Conservation (phyloP, 2,329 filamentous ascomycete species). For the Cordyceps militaris region DNA sequence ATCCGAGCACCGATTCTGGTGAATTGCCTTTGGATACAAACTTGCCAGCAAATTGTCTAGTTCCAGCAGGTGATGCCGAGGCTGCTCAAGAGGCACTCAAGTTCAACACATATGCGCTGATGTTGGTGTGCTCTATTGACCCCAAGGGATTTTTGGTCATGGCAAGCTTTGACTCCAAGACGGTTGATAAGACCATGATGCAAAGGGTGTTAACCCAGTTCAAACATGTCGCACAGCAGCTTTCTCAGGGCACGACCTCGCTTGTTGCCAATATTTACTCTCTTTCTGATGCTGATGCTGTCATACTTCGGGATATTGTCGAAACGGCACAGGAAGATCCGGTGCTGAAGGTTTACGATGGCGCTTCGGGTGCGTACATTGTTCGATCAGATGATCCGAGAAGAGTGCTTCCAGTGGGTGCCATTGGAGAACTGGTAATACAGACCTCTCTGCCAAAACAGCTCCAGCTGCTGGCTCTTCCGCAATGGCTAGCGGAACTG, state of each 20-base stretch:
- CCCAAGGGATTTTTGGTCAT: conserved; percentile 49
- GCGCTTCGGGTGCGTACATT: conserved; percentile 30
- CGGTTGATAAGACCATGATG: conserved; percentile 44
- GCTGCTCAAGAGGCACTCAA: conserved; percentile 53
- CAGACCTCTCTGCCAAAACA: conserved; percentile 22
- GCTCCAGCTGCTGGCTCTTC: conserved; percentile 21
- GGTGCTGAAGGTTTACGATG: conserved; percentile 20
- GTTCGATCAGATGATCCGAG: conserved; percentile 29
- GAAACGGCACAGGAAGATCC: conserved; percentile 14
- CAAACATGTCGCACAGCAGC: conserved; percentile 40
- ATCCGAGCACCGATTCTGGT: conserved; percentile 33
- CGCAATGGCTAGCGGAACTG: conserved; percentile 23
- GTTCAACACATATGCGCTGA: conserved; percentile 54
- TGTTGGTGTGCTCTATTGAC: conserved; percentile 57
- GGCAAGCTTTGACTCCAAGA: conserved; percentile 59
- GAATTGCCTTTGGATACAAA: conserved; percentile 21
- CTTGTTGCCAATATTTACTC: conserved; percentile 29
- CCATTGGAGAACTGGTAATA: conserved; percentile 39
- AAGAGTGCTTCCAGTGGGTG: conserved; percentile 33
- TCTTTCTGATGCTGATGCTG: conserved; percentile 28
- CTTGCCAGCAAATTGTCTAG: conserved; percentile 42
- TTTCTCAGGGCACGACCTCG: conserved; percentile 34
- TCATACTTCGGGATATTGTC: conserved; percentile 24
- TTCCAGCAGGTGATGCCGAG: conserved; percentile 49
- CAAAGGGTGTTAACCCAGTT: conserved; percentile 47